phyloP scores from a whole-genome alignment of 1,284 basidiomycete species.

The Moesziomyces parantarcticus region DNA sequence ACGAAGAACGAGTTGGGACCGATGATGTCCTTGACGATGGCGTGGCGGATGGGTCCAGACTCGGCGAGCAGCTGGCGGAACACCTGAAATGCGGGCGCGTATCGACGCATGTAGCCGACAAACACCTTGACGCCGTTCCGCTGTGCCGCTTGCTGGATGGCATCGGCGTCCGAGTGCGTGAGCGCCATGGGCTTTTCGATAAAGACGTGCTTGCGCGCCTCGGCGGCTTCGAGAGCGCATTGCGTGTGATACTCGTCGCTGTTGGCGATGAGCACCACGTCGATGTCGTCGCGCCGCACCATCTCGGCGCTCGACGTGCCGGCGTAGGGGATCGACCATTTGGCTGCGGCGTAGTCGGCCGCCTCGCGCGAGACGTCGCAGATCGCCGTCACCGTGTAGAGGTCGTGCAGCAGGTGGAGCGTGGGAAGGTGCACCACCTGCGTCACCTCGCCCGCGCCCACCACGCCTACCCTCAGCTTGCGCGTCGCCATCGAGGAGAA shows the following conservation, averaged over 20 bases:
- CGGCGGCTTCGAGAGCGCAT: constrained; percentile 43
- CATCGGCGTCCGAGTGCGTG: constrained; percentile 37
- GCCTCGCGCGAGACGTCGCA: constrained; percentile 65
- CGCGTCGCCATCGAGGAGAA: neutral
- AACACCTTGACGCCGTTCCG: constrained; percentile 55
- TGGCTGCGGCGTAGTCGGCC: constrained; percentile 58
- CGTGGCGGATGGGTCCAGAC: constrained; percentile 65
- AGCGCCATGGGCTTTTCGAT: constrained; percentile 60
- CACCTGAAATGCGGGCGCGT: constrained; percentile 67
- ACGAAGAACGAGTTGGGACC: constrained; percentile 69
- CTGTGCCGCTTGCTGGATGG: constrained; percentile 31
- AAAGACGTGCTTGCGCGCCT: constrained; percentile 51
- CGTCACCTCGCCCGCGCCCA: constrained; percentile 61
- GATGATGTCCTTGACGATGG: constrained; percentile 69
- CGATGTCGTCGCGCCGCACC: constrained; percentile 58
- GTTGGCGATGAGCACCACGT: constrained; percentile 57
- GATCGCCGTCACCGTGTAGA: constrained; percentile 63
- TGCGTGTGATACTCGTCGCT: constrained; percentile 51
- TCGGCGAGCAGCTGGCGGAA: constrained; percentile 66
- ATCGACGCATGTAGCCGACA: constrained; percentile 70
- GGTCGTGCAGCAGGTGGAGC: constrained; percentile 51
- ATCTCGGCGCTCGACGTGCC: constrained; percentile 49
- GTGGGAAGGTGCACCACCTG: constrained; percentile 65
- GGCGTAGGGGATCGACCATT: constrained; percentile 62
- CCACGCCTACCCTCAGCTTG: constrained; percentile 53